These are phyloP conservation scores for Vitrella brassicaformis DNA, from an alignment of 73 alveolate genomes.

Conservation along the genomic window DNA sequence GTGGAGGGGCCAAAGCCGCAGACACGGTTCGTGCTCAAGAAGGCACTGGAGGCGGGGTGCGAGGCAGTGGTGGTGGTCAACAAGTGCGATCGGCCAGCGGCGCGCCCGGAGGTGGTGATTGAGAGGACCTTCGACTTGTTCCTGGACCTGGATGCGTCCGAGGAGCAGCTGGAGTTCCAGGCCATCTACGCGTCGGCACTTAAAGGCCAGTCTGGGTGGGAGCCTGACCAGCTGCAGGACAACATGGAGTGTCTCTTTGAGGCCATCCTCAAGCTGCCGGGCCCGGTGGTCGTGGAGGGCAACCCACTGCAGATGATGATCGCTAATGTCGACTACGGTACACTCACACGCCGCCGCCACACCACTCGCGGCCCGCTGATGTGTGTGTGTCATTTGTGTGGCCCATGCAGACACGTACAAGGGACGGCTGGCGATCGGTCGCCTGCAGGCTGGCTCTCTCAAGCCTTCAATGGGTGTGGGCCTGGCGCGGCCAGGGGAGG, in stretches of 20 bases:
- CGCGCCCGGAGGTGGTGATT: neutral
- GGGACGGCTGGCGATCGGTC: neutral
- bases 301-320: neutral
- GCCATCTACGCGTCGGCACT: neutral
- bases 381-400: too few relatives aligned
- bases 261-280: neutral
- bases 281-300: neutral
- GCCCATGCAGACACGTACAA: neutral
- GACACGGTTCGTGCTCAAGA: conserved; percentile 27
- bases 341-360: too few relatives aligned
- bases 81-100: conserved; percentile 1
- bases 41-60: conserved; percentile 26
- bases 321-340: neutral
- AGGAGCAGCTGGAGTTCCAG: neutral
- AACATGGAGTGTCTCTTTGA: neutral
- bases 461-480: neutral
- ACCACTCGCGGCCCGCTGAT: too few relatives aligned
- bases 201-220: neutral
- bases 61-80: conserved; percentile 26
- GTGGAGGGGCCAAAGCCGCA: conserved; percentile 41
- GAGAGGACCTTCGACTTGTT: neutral
- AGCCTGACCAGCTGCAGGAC: neutral
- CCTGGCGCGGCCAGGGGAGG: neutral
- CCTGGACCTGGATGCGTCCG: neutral
- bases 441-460: neutral